Base-by-base conservation (phyloP, 371 early-diverging fungal species). In the Mucor irregularis region DNA sequence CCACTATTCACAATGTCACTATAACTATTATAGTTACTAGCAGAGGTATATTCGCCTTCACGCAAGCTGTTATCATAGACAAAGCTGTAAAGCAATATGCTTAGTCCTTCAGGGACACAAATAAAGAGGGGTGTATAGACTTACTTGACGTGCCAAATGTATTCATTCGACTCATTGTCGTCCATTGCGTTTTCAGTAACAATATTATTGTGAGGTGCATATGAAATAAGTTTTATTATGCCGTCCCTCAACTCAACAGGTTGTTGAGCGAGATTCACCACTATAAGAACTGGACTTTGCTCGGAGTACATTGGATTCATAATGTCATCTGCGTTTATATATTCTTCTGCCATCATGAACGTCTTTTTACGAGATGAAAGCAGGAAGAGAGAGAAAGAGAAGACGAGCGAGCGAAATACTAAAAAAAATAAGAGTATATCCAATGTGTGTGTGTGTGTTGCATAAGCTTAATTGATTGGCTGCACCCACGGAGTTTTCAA, bases 161-260 rank as follows among this genome's bases (percentile, higher is more conserved):
- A 78, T 58, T 65, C 73, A 38, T 45, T 50, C 13, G 69, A 71
- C 14, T 69, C 78, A 6, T n/a, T n/a, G 5, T 81, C 80, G 22
- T 73, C 66, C 51, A 71, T 65, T n/a, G 69, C 63, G 56, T 71
- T 76, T 39, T 71, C 69, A 19, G 62, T 76, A 0, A 55, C 66
- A 30, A 88, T 66, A 47, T 86, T 84, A 28, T 77, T 61, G 49
- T 78, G 80, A 22, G 75, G 82, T 30, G 80, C 78, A 62, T 79
- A 61, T 49, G 58, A 61, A n/a, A 81, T 79, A 31, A 86, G 71
- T 62, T 84, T 82, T 47, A 49, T 49, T 59, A 88, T 64, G 24
- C 89, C 89, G 50, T 74, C 76, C 53, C 78, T 84, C 29, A 88
- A 47, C 37, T 84, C 85, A 30, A 69, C 75, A 6, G 88, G 88